Evolutionary conservation across 495 filamentous ascomycete species (phyloP), one percentile per base, ranked within the genome.

Genomic region (Hyaloscypha hepaticicola): DNA sequence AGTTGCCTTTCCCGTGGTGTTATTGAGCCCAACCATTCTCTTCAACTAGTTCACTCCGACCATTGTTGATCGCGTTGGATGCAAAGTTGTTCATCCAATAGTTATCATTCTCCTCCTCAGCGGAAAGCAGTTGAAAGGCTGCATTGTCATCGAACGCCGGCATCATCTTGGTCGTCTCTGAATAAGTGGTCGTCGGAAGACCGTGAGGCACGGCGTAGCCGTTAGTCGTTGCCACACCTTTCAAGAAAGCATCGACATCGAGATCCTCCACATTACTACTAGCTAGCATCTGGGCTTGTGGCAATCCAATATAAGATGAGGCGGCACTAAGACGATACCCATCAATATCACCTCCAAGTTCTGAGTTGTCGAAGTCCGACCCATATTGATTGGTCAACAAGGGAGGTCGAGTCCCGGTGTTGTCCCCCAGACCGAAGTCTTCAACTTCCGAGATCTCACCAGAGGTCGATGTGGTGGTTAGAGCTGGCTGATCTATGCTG

Each of bases 401-500:
- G 21, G 59, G 26, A 52, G 68, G 67, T 9, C 63, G 58, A 28
- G 48, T 60, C 4, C 45, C 34, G 29, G 28, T 45, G 27, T 33
- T 56, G 14, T 70, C 67, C 16, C 58, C 60, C 26, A 50, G 52
- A 3, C 56, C 57, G n/a, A 70, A 68, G 55, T 93, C 90, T 59
- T 90, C 89, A 16, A 84, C 84, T 73, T 92, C 89, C 16, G 89
- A 92, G 29, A 89, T 84, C 65, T 91, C 88, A 31, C 89, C 89
- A 2, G 89, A 91, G 9, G 87, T 92, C 3, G 88, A 91, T 2
- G 88, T 88, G 7, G 83, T 74, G 16, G 78, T 80, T 61, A 87
- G 77, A 6, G 81, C 84, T 55, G 83, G 78, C 55, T 81, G 80
- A 61, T 81, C 81, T 25, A 79, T 76, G 64, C 79, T 79, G 52